Base-by-base conservation (phyloP, 2,329 filamentous ascomycete genomes). In the Mycogone perniciosa region DNA sequence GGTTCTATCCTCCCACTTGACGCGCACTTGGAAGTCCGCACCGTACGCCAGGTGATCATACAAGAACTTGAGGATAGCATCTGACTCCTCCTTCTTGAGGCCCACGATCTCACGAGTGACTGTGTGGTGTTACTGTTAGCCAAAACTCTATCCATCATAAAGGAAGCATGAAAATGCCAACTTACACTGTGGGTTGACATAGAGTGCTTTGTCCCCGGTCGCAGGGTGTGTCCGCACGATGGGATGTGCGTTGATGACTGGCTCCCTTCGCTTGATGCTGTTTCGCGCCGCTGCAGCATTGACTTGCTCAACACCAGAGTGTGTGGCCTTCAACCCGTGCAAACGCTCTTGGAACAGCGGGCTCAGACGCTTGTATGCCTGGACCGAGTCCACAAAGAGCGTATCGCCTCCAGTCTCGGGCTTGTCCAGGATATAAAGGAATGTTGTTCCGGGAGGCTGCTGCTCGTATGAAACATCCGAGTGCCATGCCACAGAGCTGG, bases 361-460 rank as follows among this genome's bases (percentile, higher is more conserved):
- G 50, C 85, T 90, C 3, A 96, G 76, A 5, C 90, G 79, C 55
- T 83, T 80, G 65, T 96, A 96, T 1, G 91, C 90, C 67, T 87
- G 85, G 0, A 76, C 89, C 59, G 86, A 82, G 64, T 95, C 86
- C 42, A 77, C 82, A 61, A 95, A 96, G 3, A 95, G 72, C 0
- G 90, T 96, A 64, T 96, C 90, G 44, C 90, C 91, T 34, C 90
- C 90, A 1, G 81, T 84, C 37, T 80, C 75, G 1, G 90, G 90
- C 41, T 81, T 84, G 63, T 96, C 89, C n/a, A 96, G 78, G 45
- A 90, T 76, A 64, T 95, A 95, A 34, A 96, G 70, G 69, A 96
- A 95, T 0, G 91, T 95, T 0, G 89, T 96, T 31, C 89, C 89
- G 0, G 91, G 89, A 1, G 91, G 89, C 70, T 96, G 90, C 58